These are phyloP conservation scores for Verticillium dahliae DNA, from an alignment of 2,329 filamentous ascomycete genomes.

Conservation along the genomic window DNA sequence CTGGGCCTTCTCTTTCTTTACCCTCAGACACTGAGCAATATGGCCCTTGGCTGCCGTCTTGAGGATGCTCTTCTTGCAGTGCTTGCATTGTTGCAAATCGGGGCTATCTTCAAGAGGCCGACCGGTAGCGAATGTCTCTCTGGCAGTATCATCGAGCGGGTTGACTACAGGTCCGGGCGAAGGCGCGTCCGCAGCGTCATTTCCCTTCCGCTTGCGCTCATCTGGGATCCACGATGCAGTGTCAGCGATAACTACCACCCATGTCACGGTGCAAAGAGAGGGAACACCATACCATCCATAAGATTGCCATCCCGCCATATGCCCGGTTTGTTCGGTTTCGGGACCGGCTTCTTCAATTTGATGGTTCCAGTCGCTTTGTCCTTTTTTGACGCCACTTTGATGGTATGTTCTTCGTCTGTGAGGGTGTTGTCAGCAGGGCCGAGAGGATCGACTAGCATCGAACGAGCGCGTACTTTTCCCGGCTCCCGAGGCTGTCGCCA, in stretches of 20 bases:
- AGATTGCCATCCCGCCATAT: constrained; percentile 66
- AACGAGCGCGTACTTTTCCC: constrained; percentile 8
- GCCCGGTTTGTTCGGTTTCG: constrained; percentile 59
- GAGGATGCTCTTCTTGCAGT: constrained; percentile 85
- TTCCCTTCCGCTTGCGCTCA: constrained; percentile 47
- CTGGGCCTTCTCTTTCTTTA: constrained; percentile 77
- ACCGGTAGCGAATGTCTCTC: constrained; percentile 75
- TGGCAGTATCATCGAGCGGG: constrained; percentile 67
- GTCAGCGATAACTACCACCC: not conserved
- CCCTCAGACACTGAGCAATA: constrained; percentile 74
- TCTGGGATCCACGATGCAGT: constrained; percentile 23
- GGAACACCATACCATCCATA: constrained; percentile 43
- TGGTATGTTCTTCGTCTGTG: constrained; percentile 50
- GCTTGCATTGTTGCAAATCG: constrained; percentile 81
- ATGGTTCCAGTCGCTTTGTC: constrained; percentile 39
- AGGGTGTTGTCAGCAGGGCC: not conserved
- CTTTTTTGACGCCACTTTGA: constrained; percentile 57
- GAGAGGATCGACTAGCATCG: not conserved
- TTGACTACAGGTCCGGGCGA: constrained; percentile 54
- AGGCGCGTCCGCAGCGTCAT: constrained; percentile 32
- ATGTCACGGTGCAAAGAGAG: not conserved
- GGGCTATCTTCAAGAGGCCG: constrained; percentile 73
- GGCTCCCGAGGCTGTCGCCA: constrained; percentile 10
- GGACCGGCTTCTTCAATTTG: constrained; percentile 56
- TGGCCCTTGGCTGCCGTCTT: constrained; percentile 71